These are phyloP conservation scores for Cornus kousa DNA, from an alignment of 148 eudicot genomes.

Conservation along the genomic window DNA sequence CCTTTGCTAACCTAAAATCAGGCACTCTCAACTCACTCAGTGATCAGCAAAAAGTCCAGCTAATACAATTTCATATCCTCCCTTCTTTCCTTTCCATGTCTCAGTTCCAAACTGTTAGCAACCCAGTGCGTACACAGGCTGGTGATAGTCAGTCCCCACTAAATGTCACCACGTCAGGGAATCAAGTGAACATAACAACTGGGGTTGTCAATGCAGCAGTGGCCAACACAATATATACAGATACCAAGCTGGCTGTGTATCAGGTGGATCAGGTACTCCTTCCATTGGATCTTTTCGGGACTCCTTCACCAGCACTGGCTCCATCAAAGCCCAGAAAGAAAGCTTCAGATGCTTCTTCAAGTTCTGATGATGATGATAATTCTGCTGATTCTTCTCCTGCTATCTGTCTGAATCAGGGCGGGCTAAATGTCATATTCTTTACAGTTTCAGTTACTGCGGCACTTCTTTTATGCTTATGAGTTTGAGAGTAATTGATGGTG, in stretches of 20 bases:
- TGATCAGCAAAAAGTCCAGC: neutral
- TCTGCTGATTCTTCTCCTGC: neutral
- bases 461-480: constrained; percentile 1
- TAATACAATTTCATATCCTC: neutral
- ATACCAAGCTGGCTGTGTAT: constrained; percentile 1
- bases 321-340: neutral
- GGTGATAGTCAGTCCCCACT: neutral
- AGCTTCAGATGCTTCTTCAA: neutral
- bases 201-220: constrained; percentile 1
- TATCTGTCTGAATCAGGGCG: neutral
- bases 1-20: constrained; percentile 4
- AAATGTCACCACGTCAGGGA: neutral
- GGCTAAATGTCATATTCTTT: neutral
- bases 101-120: constrained; percentile 5
- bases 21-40: neutral
- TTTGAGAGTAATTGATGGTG: neutral
- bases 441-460: constrained; percentile 1
- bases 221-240: neutral
- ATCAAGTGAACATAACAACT: neutral
- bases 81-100: neutral
- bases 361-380: neutral
- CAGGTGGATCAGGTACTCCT: constrained; percentile 6
- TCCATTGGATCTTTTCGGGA: neutral
- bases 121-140: constrained; percentile 1
- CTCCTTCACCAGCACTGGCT: neutral